Conservation (phyloP, 441 rosid genomes). For the Manihot esculenta region DNA sequence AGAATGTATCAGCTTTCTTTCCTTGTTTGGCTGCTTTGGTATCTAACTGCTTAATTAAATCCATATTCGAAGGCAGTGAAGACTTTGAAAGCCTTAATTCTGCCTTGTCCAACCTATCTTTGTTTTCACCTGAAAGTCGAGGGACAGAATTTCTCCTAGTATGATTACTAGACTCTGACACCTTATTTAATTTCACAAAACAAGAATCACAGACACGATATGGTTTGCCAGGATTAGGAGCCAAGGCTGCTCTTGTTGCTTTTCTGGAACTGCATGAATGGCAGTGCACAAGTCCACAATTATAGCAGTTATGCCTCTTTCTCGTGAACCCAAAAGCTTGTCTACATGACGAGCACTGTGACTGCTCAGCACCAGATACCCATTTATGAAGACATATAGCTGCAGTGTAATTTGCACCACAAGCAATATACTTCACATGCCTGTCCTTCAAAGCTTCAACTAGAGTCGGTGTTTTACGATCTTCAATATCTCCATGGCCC, state of each 20-base stretch:
- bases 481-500: conserved; percentile 95
- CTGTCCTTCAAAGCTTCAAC: conserved; percentile 90
- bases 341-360: conserved; percentile 89
- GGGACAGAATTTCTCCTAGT: conserved; percentile 63
- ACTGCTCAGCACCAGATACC: conserved; percentile 95
- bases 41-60: conserved; percentile 91
- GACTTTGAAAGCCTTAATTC: conserved; percentile 79
- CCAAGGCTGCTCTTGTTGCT: conserved; percentile 80
- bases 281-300: conserved; percentile 96
- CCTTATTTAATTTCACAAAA: conserved; percentile 73
- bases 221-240: conserved; percentile 83
- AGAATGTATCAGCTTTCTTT: conserved; percentile 69
- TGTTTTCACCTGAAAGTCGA: conserved; percentile 94
- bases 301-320: conserved; percentile 94
- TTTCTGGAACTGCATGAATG: conserved; percentile 96
- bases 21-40: conserved; percentile 96
- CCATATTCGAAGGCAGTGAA: conserved; percentile 71
- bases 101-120: conserved; percentile 83
- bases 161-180: conserved; percentile 58
- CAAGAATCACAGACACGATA: conserved; percentile 97
- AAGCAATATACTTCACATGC: conserved; percentile 83
- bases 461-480: conserved; percentile 74
- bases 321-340: conserved; percentile 92
- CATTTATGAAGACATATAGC: conserved; percentile 94
- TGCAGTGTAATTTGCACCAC: conserved; percentile 86